Conservation (phyloP, 768 basidiomycete genomes). For the Amylocystis lapponica region DNA sequence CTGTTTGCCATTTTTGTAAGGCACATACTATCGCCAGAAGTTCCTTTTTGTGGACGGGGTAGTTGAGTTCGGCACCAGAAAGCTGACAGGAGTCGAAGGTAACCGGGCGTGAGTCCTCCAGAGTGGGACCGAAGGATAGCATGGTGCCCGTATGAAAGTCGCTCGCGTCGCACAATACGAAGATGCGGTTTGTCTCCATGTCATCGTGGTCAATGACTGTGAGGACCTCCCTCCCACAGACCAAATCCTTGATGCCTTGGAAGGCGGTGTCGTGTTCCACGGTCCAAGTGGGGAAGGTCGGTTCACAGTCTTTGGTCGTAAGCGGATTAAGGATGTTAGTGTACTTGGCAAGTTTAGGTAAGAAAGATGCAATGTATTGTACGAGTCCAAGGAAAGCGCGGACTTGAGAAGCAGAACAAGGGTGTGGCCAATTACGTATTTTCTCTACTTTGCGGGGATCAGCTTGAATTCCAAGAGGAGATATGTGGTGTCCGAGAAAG, state of each 20-base stretch:
- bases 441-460: constrained; percentile 23
- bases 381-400: constrained; percentile 16
- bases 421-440: constrained; percentile 27
- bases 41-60: constrained; percentile 35
- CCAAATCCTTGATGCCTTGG: constrained; percentile 28
- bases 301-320: constrained; percentile 21
- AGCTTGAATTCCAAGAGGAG: constrained; percentile 22
- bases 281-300: constrained; percentile 24
- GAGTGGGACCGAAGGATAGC: constrained; percentile 26
- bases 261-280: constrained; percentile 28
- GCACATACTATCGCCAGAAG: constrained; percentile 31
- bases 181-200: constrained; percentile 26
- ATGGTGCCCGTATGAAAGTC: constrained; percentile 26
- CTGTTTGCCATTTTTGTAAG: constrained; percentile 16
- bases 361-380: constrained; percentile 14
- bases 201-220: constrained; percentile 28
- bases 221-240: constrained; percentile 21
- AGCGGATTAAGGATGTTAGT: constrained; percentile 15
- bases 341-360: constrained; percentile 14
- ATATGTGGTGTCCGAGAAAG: constrained; percentile 31
- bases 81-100: constrained; percentile 22
- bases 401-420: constrained; percentile 14
- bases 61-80: constrained; percentile 29
- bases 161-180: constrained; percentile 29
- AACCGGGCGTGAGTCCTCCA: constrained; percentile 27